Evolutionary conservation across 1,139 yeast genomes (phyloP), one percentile per base, ranked within the genome.

Genomic region (Debaryomycetaceae sp.): DNA sequence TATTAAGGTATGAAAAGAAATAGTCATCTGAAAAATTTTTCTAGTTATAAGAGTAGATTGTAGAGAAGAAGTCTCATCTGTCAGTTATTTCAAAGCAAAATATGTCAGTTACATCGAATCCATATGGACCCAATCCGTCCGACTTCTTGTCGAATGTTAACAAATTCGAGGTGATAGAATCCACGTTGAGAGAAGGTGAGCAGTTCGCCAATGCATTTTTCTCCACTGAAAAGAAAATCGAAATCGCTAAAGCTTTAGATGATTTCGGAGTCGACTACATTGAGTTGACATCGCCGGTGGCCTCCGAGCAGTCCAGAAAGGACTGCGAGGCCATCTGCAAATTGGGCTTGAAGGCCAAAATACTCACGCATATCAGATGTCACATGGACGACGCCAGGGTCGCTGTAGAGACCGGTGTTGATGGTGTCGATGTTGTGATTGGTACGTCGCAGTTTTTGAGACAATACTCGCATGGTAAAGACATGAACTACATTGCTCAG

Each of bases 301-400:
- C 98, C 37, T 83, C 94, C 42, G 98, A 92, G 67, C 98, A 92
- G 70, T 82, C 92, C 46, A 80, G 94, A 65, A 71, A 64, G 52
- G 98, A 92, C 68, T 91, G 98, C 75, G 97, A 92, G 71, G 98
- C 97, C 45, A 92, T 92, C 54, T 92, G 98, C 77, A 91, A 92
- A 74, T 78, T 92, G 52, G 98, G 98, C 3, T 81, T 92, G 63
- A 89, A 87, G 73, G 94, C 98, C 50, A 92, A 92, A 74, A 88
- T 91, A 49, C 78, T 91, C 56, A 79, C 85, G 38, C 97, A 91
- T 64, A 91, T 91, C 55, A 82, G 97, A 70, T 92, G 98, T 68
- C 97, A 91, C 66, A 91, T 92, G 98, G 98, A 92, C 63, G 98
- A 92, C 58, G 98, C 98, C 48, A 78, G 85, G 61, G 87, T 92